Conservation (phyloP, 2,329 filamentous ascomycete genomes). For the Fusarium scirpi region DNA sequence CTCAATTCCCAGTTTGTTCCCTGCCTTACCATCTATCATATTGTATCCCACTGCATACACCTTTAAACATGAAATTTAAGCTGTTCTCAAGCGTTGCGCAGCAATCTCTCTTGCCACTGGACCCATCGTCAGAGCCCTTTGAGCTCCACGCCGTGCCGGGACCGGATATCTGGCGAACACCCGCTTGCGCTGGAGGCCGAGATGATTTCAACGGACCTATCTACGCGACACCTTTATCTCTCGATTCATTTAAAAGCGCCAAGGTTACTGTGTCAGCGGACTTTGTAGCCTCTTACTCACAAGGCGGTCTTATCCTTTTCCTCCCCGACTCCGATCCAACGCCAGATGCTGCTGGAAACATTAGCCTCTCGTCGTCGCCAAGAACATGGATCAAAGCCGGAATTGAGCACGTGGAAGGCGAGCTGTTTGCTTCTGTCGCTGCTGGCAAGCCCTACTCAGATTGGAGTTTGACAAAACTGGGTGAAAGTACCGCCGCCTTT, state of each 20-base stretch:
- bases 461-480: slow-evolving; percentile 1
- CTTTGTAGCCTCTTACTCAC: neutral
- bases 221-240: neutral
- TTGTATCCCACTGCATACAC: neutral
- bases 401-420: neutral
- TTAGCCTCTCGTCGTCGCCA: neutral
- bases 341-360: neutral
- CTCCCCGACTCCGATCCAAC: neutral
- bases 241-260: neutral
- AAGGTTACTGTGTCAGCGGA: neutral
- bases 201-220: slow-evolving; percentile 5
- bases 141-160: neutral
- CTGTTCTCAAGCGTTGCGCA: neutral
- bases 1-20: neutral
- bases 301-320: slow-evolving; percentile 9
- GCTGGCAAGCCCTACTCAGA: slow-evolving; percentile 2
- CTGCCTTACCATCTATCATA: fast-evolving
- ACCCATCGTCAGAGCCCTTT: neutral
- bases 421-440: neutral
- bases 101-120: neutral
- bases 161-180: slow-evolving; percentile 13
- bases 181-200: slow-evolving; percentile 3
- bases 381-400: slow-evolving; percentile 12
- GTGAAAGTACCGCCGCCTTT: neutral
- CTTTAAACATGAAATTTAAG: neutral